Percentiles rank a stretch among this genome's conserved stretches.
Evolutionary conservation across 768 basidiomycete species (phyloP).

Genomic region (Podaxis rugospora): DNA sequence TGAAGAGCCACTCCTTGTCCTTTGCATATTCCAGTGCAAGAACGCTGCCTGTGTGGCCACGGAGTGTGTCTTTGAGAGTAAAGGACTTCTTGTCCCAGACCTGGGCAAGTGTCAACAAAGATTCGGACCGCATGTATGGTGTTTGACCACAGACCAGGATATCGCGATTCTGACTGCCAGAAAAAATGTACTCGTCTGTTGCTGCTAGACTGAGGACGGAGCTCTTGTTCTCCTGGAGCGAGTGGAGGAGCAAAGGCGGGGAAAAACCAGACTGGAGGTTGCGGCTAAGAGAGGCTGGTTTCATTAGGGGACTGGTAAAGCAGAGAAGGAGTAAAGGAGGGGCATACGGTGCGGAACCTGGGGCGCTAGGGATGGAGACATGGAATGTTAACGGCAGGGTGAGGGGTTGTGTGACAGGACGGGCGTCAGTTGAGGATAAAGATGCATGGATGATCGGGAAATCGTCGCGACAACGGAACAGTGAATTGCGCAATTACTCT

Average conservation of each 20-base stretch:
- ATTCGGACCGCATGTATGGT: not conserved
- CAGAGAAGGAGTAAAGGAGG: not conserved
- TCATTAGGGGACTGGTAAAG: slow-evolving; percentile 11
- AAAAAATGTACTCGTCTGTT: slow-evolving; percentile 70
- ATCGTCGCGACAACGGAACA: not conserved
- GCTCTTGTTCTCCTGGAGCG: slow-evolving; percentile 62
- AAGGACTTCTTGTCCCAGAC: slow-evolving; percentile 82
- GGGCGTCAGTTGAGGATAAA: not conserved
- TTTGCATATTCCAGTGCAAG: slow-evolving; percentile 73
- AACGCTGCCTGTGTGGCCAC: slow-evolving; percentile 83
- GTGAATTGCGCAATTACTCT: not conserved
- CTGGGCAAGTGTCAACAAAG: slow-evolving; percentile 31
- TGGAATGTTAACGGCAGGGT: not conserved
- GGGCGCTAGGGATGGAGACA: slow-evolving; percentile 5
- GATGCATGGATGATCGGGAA: not conserved
- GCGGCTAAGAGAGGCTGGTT: slow-evolving; percentile 55
- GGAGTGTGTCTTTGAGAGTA: slow-evolving; percentile 60
- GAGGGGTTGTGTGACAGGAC: not conserved
- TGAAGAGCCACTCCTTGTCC: slow-evolving; percentile 83
- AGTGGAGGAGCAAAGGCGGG: slow-evolving; percentile 55
- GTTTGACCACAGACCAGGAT: slow-evolving; percentile 56
- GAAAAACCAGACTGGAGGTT: slow-evolving; percentile 39
- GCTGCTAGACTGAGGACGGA: slow-evolving; percentile 77
- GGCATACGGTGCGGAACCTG: slow-evolving; percentile 14
- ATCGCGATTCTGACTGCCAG: slow-evolving; percentile 73